These are phyloP conservation scores for Paramyrothecium sp. DNA, from an alignment of 2,329 filamentous ascomycete species.

Conservation along the genomic window DNA sequence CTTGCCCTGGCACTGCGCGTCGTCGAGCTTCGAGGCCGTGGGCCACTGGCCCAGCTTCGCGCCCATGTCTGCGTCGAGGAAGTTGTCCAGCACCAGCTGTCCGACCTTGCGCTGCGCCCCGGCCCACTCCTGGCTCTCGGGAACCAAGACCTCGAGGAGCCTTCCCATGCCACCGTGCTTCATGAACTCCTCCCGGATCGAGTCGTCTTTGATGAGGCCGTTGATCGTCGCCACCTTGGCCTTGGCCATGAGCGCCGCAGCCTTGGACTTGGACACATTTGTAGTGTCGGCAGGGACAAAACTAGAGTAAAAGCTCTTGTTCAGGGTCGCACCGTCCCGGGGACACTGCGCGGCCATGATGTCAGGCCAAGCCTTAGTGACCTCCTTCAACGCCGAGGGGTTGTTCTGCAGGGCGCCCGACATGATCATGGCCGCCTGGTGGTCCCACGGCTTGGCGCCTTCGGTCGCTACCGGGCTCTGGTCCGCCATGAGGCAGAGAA, in stretches of 20 bases:
- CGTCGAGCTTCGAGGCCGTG: conserved; percentile 26
- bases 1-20: conserved; percentile 32
- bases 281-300: conserved; percentile 29
- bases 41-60: conserved; percentile 59
- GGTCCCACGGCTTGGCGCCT: conserved; percentile 36
- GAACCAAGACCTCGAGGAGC: conserved; percentile 51
- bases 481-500: conserved; percentile 54
- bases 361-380: conserved; percentile 45
- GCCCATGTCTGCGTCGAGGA: conserved; percentile 65
- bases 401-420: conserved; percentile 64
- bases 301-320: conserved; percentile 38
- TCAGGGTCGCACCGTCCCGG: conserved; percentile 24
- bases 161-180: conserved; percentile 50
- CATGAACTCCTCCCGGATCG: conserved; percentile 56
- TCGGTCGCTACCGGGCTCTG: conserved; percentile 18
- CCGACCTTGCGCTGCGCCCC: conserved; percentile 52
- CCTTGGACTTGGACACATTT: conserved; percentile 18
- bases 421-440: conserved; percentile 56
- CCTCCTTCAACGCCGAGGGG: conserved; percentile 53
- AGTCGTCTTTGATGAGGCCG: conserved; percentile 53
- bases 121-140: conserved; percentile 46
- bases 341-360: conserved; percentile 39
- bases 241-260: conserved; percentile 26
- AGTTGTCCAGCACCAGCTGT: conserved; percentile 61
- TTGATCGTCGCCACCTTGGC: conserved; percentile 50